phyloP scores from a whole-genome alignment of 2,329 filamentous ascomycete genomes.

The Ophiostoma sp. region DNA sequence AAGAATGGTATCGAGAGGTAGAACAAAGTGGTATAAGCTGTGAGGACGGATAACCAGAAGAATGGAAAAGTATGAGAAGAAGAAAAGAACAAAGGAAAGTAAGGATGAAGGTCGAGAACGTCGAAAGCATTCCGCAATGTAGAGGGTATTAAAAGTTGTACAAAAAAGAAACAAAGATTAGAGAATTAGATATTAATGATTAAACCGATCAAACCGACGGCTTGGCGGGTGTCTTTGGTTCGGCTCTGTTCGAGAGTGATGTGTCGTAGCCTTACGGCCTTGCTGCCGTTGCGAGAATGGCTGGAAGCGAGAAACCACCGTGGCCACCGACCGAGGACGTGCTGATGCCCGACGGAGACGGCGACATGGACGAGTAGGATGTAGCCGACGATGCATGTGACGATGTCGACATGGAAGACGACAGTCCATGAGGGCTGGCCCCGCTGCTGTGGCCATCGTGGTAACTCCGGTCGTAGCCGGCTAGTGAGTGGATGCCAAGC shows the following conservation, averaged over 20 bases:
- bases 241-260: not conserved
- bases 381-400: conserved; percentile 11
- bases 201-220: not conserved
- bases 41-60: not conserved
- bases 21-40: conserved; percentile 19
- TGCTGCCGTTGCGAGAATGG: conserved; percentile 18
- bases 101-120: not conserved
- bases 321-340: not conserved
- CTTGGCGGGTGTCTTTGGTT: not conserved
- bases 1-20: conserved; percentile 15
- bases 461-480: conserved; percentile 13
- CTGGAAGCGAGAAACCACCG: conserved; percentile 20
- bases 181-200: not conserved
- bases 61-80: not conserved
- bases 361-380: conserved; percentile 18
- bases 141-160: not conserved
- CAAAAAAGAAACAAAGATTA: not conserved
- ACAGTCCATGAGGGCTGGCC: conserved; percentile 6
- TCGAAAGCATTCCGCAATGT: not conserved
- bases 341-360: conserved; percentile 12
- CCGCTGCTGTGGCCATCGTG: conserved; percentile 11
- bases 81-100: not conserved
- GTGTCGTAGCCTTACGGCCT: not conserved
- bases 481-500: conserved; percentile 11
- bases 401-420: conserved; percentile 19